phyloP scores from a whole-genome alignment of 306 rosid genomes.

The cucumber (Cucumis sativus) region Cucumber_9930_V3 NC_026656.2:10012501-10013000 shows the following conservation, averaged over 20 bases:
- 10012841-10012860: neutral
- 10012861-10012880: neutral
- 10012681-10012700: neutral
- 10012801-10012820: neutral
- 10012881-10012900: neutral
- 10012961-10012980: neutral
- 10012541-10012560: constrained; percentile 68
- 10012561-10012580: constrained; percentile 91
- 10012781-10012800: neutral
- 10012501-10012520: neutral
- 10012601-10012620: constrained; percentile 90
- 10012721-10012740: neutral
- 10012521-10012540: neutral
- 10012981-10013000: neutral
- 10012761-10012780: neutral
- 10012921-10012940: neutral
- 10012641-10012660: constrained; percentile 93
- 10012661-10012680: constrained; percentile 91
- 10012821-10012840: neutral
- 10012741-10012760: neutral
- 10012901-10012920: neutral
- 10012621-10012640: constrained; percentile 80
- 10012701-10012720: neutral
- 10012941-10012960: neutral
- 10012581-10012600: constrained; percentile 90